Percentiles rank a stretch among this genome's conserved stretches.
These are phyloP conservation scores for Ceratocystis eucalypticola DNA, from an alignment of 2,329 filamentous ascomycete genomes.

Conservation along the genomic window DNA sequence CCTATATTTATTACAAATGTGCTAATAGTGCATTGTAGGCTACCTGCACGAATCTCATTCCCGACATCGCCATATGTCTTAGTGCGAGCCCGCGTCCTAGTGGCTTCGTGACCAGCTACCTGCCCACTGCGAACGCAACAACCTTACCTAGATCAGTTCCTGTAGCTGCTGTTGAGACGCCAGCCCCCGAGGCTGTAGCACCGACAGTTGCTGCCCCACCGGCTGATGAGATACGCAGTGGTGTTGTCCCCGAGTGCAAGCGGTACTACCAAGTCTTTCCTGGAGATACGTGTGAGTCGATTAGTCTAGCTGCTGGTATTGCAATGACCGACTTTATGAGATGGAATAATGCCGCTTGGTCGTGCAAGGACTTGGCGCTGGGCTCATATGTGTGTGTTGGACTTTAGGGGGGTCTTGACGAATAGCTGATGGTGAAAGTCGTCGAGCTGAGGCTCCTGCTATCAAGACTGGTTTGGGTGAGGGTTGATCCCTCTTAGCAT, in stretches of 20 bases:
- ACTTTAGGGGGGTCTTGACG: background rate
- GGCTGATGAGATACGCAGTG: constrained; percentile 2
- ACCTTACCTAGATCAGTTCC: background rate
- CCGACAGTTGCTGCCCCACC: background rate
- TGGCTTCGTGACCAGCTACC: background rate
- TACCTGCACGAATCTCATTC: constrained; percentile 16
- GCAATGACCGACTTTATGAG: background rate
- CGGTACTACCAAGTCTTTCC: constrained; percentile 7
- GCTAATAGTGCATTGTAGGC: background rate
- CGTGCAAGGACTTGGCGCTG: constrained; percentile 8
- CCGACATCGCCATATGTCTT: constrained; percentile 14
- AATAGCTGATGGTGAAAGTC: background rate
- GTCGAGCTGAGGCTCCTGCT: background rate
- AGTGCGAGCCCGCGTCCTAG: background rate
- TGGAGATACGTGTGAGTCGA: constrained; percentile 8
- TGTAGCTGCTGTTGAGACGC: background rate
- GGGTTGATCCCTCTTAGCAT: background rate
- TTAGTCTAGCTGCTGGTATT: background rate
- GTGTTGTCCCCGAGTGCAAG: constrained; percentile 5
- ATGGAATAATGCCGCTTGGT: constrained; percentile 11
- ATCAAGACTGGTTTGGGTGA: background rate
- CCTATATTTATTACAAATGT: too few species aligned
- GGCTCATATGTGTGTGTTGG: constrained; percentile 13
- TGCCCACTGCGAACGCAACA: background rate
- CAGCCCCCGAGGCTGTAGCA: background rate